Conservation (phyloP, 306 rosid species). For the Rosa rugosa region DNA sequence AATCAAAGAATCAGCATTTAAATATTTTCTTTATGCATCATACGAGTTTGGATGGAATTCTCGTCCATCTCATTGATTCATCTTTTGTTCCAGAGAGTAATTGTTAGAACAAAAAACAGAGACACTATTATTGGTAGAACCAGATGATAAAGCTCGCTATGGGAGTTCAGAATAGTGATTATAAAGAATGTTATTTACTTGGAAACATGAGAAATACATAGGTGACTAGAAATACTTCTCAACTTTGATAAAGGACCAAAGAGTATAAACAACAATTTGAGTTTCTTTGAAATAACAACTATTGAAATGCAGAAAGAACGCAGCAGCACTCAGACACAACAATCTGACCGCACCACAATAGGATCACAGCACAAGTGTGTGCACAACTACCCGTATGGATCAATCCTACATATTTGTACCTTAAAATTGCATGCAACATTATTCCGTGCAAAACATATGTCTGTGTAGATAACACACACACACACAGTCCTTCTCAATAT, state of each 20-base stretch:
- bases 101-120: background rate
- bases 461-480: background rate
- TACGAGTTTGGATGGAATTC: background rate
- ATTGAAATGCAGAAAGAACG: background rate
- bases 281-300: background rate
- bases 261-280: background rate
- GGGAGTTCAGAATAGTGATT: background rate
- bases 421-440: background rate
- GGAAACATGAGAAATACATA: background rate
- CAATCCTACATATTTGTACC: background rate
- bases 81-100: background rate
- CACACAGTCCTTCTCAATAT: no score
- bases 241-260: background rate
- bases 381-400: background rate
- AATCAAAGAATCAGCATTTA: background rate
- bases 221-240: background rate
- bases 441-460: background rate
- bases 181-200: background rate
- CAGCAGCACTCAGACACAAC: background rate
- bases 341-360: constrained; percentile 1
- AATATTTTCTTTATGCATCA: background rate
- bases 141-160: background rate
- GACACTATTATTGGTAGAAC: background rate
- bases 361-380: background rate
- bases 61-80: background rate